A percentile compares a stretch with the other conserved stretches of the same genome.
phyloP scores from a whole-genome alignment of 768 basidiomycete genomes.

The Lactarius quietus region DNA sequence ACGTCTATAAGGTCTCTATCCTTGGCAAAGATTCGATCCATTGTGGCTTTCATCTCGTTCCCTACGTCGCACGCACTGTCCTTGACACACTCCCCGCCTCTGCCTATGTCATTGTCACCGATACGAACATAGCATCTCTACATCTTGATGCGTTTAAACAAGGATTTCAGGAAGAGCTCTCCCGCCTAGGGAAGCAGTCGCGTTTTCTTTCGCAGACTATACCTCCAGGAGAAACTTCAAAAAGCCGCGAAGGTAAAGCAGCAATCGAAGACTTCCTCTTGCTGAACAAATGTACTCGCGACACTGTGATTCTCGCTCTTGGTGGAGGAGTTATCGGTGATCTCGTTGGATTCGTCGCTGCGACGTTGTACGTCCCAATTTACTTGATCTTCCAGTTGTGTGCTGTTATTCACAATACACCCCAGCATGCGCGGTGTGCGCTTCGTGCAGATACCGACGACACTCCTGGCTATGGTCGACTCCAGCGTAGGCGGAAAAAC shows the following conservation, averaged over 20 bases:
- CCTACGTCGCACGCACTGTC: constrained; percentile 75
- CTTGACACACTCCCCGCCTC: constrained; percentile 68
- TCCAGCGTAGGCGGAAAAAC: constrained; percentile 98
- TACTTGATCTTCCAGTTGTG: not conserved
- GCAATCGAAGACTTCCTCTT: constrained; percentile 92
- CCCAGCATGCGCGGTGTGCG: constrained; percentile 93
- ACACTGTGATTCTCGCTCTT: constrained; percentile 88
- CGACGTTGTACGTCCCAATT: constrained; percentile 76
- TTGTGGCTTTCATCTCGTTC: constrained; percentile 45
- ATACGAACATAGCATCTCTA: constrained; percentile 81
- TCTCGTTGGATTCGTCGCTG: constrained; percentile 92
- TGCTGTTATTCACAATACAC: constrained; percentile 2
- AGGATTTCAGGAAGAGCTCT: constrained; percentile 54
- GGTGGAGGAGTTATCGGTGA: constrained; percentile 98
- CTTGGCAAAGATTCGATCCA: constrained; percentile 47
- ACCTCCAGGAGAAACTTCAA: constrained; percentile 89
- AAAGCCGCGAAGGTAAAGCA: constrained; percentile 88
- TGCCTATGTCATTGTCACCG: constrained; percentile 89
- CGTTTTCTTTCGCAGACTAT: constrained; percentile 78
- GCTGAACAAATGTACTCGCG: constrained; percentile 82
- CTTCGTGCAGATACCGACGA: constrained; percentile 95
- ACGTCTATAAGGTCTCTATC: constrained; percentile 45
- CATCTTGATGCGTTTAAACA: constrained; percentile 66
- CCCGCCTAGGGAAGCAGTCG: constrained; percentile 33
- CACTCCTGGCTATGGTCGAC: constrained; percentile 97